Base-by-base conservation (phyloP, 768 basidiomycete species). In the Calocybe cyanea region DNA sequence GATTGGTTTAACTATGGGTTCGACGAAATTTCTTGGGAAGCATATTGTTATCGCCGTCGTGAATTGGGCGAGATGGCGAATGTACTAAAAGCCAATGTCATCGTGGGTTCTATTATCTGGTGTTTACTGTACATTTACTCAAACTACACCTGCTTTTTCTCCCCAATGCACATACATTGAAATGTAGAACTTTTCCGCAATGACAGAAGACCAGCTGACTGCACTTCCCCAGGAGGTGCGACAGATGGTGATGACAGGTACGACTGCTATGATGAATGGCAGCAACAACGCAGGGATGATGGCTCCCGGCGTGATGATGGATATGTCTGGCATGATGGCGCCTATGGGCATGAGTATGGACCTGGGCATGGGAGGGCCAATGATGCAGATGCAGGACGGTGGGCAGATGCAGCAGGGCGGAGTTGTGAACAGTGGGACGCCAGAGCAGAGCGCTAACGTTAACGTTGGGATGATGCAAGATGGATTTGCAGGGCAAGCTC, bases 1-100 rank as follows among this genome's bases (percentile, higher is more conserved):
- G 94, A 97, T 69, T 99, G 93, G 87, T 99, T 99, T 68, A 98
- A 99, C 66, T 98, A 96, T 56, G 96, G 96, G 0, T 98, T 98
- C 58, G 96, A 99, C 64, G 96, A 99, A 66, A 77, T 90, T 13
- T 88, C 87, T 25, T 99, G 93, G 92, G 89, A 92, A 59, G 85
- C 84, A 33, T 99, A 95, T 58, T 89, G 85, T 56, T 86, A 88
- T 63, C 78, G 90, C 56, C 74, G 92, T 56, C 76, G 87, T 33
- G 87, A 92, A 46, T 62, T 92, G 41, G 85, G 87, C 2, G 90
- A 92, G 46, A 72, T 87, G 45, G 87, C 86, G 0, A 81, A 77
- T 47, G 80, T 89, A 36, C 74, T 93, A 45, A 92, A 92, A 59
- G 78, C 80, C 1, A 90, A 88, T 55, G 86, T 93, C 42, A 71